Percentiles rank a stretch among this genome's conserved stretches.
Evolutionary conservation across 192 early-diverging fungal species (phyloP).

Genomic region (Dispira parvispora): DNA sequence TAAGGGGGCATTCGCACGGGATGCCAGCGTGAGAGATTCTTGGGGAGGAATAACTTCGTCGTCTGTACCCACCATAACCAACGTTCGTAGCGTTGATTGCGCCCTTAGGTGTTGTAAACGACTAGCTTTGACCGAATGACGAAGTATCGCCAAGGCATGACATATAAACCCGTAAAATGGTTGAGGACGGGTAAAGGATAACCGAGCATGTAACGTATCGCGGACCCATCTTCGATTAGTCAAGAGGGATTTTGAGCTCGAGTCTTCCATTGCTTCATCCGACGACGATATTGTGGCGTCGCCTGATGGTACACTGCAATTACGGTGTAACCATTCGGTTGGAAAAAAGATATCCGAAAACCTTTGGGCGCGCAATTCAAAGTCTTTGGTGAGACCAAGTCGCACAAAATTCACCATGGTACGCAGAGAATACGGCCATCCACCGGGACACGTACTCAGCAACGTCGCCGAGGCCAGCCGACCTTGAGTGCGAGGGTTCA

Average conservation of each 20-base stretch:
- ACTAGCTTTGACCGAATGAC: background rate
- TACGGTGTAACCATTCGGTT: background rate
- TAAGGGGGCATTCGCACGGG: background rate
- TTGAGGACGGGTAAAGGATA: background rate
- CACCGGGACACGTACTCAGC: background rate
- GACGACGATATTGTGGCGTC: no score
- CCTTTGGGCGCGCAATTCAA: background rate
- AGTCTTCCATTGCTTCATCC: no score
- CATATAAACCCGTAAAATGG: background rate
- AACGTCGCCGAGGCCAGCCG: background rate
- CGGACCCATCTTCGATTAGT: no score
- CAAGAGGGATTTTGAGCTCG: no score
- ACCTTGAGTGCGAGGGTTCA: no score
- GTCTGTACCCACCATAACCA: background rate
- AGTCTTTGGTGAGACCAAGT: background rate
- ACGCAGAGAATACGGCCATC: background rate
- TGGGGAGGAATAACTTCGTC: constrained; percentile 1
- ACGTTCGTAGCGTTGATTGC: background rate
- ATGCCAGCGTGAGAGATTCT: constrained; percentile 3
- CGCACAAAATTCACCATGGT: background rate
- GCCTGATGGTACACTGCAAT: no score
- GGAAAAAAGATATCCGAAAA: background rate
- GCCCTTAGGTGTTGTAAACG: background rate
- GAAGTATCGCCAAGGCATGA: background rate
- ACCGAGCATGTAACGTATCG: background rate